Evolutionary conservation across 768 basidiomycete species (phyloP), one percentile per base, ranked within the genome.

Genomic region (Suillus clintonianus): DNA sequence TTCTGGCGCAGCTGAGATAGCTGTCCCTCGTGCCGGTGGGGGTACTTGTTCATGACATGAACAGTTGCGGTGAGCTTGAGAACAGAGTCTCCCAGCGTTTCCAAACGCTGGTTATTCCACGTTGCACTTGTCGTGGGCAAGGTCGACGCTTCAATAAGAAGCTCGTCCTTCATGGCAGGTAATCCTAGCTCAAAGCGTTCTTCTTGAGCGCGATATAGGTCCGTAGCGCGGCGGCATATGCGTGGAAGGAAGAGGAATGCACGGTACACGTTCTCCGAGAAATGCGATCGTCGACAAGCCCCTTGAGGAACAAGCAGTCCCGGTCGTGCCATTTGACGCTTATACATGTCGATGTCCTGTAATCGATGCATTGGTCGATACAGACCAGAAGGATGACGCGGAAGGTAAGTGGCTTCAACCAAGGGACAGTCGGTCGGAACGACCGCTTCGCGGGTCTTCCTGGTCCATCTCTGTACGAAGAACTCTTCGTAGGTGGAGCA

Each of bases 31-130:
- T 95, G 91, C 27, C 88, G 81, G 65, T 86, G 81, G 0, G 91
- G 90, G 69, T 83, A 93, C 65, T 83, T 85, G 78, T 90, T 92
- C 77, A 89, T 89, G 5, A 92, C 77, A 70, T 94, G 86, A 3
- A 94, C 86, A 24, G 89, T 90, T 4, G 87, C 87, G 56, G 87
- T 85, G 30, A 95, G 75, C 69, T 94, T 89, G 48, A 94, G 80
- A 1, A 94, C 91, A 0, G 89, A 85, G 70, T 97, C 95, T 10
- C 95, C 95, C 8, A 96, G 79, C 0, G 93, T 95, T 73, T 97
- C 95, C 61, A 96, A 73, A 0, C 92, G 86, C 69, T 97, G 92
- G 66, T 95, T 96, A 74, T 83, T 92, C 77, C 86, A 93, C 10
- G 84, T 83, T 8, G 86, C 82, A 39, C 70, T 71, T 7, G 89